These are phyloP conservation scores for Eruca vesicaria DNA, from an alignment of 441 rosid species.

Conservation along the genomic window DNA sequence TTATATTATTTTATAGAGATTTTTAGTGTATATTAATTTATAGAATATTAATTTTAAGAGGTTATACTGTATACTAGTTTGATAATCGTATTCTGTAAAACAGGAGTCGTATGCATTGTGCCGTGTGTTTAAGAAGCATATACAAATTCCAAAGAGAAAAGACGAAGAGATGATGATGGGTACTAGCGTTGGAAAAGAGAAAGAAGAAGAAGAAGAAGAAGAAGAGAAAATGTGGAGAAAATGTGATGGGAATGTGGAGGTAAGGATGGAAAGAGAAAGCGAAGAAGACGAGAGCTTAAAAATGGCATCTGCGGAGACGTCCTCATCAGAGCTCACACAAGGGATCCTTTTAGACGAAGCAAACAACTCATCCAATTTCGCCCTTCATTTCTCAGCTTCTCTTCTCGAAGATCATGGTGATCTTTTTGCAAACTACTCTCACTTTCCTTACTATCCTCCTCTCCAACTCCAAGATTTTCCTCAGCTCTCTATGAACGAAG, in stretches of 20 bases:
- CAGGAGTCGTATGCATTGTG: slow-evolving; percentile 49
- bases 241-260: neutral
- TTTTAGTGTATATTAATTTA: too few species aligned
- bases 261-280: slow-evolving; percentile 21
- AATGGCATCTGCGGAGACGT: slow-evolving; percentile 48
- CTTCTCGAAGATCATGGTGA: slow-evolving; percentile 33
- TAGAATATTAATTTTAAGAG: too few species aligned
- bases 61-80: neutral
- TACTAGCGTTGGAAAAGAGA: slow-evolving; percentile 16
- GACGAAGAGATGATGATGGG: slow-evolving; percentile 26
- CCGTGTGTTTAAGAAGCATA: slow-evolving; percentile 74
- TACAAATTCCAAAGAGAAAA: slow-evolving; percentile 51
- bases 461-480: slow-evolving; percentile 68
- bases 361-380: slow-evolving; percentile 30
- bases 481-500: slow-evolving; percentile 42
- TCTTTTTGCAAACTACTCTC: slow-evolving; percentile 37
- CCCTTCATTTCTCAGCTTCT: slow-evolving; percentile 31
- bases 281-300: slow-evolving; percentile 26
- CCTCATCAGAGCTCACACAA: slow-evolving; percentile 73
- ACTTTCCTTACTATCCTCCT: slow-evolving; percentile 50
- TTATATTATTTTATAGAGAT: too few species aligned
- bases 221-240: slow-evolving; percentile 29
- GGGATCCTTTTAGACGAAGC: slow-evolving; percentile 40
- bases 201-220: slow-evolving; percentile 33
- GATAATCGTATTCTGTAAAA: neutral